Base-by-base conservation (phyloP, 1,139 yeast species). In the Yamadazyma conglobata region DNA sequence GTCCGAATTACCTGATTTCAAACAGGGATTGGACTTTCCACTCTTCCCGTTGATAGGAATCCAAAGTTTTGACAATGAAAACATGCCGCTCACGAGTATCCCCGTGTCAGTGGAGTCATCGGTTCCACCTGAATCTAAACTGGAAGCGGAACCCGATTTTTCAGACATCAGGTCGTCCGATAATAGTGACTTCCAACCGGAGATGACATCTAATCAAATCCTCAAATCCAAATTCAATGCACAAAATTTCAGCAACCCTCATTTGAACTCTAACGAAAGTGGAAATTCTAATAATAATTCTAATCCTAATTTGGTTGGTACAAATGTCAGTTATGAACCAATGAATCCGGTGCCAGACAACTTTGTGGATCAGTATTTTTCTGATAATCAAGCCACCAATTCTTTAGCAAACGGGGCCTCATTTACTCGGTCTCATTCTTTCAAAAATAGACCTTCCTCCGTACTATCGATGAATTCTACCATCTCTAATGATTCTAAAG, bases 31-130 rank as follows among this genome's bases (percentile, higher is more conserved):
- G 31, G 36, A 67, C 57, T 73, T 72, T 42, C 79, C 79, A 3
- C 54, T 73, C 18, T 72, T 70, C 34, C 77, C 79, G 0, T 53
- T 73, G 33, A 70, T 73, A 25, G 79, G 78, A 3, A 59, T 61
- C 19, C 54, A 54, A 28, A 64, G 69, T 30, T 65, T 67, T 39
- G 70, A 65, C 23, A 61, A 53, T 39, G 55, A 54, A 30, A 52
- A 61, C 27, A 56, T 60, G 34, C 72, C 72, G 4, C 49, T 65
- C 31, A 60, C 57, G 57, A 50, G 58, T 5, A 37, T 58, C 7
- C 59, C 61, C 5, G 26, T 22, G 17, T 23, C 30, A 10, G 21
- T 27, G 11, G 30, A 27, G 19, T 35, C 38, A 4, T 30, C 35
- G 7, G 19, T 32, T 4, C 32, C 34, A 2, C 28, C 30, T 10